phyloP scores from a whole-genome alignment of 2,329 filamentous ascomycete genomes.

The Colletotrichum sp. region DNA sequence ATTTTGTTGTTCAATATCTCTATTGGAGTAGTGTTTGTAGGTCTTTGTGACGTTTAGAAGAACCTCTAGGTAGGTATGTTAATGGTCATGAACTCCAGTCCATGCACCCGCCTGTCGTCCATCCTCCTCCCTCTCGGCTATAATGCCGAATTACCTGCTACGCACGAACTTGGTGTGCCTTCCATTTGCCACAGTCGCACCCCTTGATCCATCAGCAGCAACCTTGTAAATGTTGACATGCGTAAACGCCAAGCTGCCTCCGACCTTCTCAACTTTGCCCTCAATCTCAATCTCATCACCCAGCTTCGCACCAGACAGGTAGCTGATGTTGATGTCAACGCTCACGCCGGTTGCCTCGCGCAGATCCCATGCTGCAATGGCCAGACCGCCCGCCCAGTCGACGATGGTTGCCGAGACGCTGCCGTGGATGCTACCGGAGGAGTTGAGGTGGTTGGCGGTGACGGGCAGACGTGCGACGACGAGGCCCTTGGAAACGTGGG shows the following conservation, averaged over 20 bases:
- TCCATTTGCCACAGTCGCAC: constrained; percentile 12
- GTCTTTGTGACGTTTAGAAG: background rate
- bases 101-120: no score
- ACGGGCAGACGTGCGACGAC: constrained; percentile 23
- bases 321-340: constrained; percentile 77
- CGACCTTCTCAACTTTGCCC: constrained; percentile 68
- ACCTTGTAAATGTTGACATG: constrained; percentile 22
- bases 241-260: constrained; percentile 67
- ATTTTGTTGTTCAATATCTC: background rate
- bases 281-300: constrained; percentile 74
- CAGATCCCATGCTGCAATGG: constrained; percentile 70
- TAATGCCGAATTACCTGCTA: background rate
- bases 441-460: constrained; percentile 24
- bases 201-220: constrained; percentile 9
- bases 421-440: constrained; percentile 68
- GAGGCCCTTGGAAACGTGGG: constrained; percentile 25
- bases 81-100: background rate
- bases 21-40: background rate
- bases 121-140: background rate
- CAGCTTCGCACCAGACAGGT: constrained; percentile 65
- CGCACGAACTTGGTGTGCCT: constrained; percentile 24
- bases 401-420: constrained; percentile 74
- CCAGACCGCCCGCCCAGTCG: constrained; percentile 76
- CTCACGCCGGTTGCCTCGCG: constrained; percentile 70
- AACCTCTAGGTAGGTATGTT: background rate